Base-by-base conservation (phyloP, 1,284 basidiomycete species). In the Pyrrhoderma lamaoense region DNA sequence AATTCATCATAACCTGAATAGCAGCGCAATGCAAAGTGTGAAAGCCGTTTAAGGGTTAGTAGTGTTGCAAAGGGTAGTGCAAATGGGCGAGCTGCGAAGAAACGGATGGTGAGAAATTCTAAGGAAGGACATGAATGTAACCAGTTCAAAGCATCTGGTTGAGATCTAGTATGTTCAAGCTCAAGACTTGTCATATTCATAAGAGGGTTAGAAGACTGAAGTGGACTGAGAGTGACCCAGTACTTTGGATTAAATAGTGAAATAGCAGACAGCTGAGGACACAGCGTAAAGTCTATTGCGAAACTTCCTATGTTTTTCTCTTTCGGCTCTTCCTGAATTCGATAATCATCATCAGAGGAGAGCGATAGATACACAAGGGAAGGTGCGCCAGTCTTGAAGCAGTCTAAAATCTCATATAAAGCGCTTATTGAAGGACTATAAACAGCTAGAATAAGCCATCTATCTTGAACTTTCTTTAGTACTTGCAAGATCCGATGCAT, bases 111-210 rank as follows among this genome's bases (percentile, higher is more conserved):
- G 31, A 46, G 14, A 7, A n/a, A 25, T 16, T 38, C 50, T 22
- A 51, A 44, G 36, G 38, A 25, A 14, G 43, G 36, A 23, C 43
- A 38, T n/a, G 25, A 39, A 22, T 45, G 43, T 11, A 51, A 36
- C 50, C 50, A 51, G 11, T 27, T 25, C 16, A 45, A 46, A 14
- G 50, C 50, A 42, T 51, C 50, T 11, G 35, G 13, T 31, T 51
- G 50, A 3, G 43, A 51, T 14, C 22, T 11, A 22, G 34, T 45
- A 23, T 21, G 9, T n/a, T 27, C 22, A 19, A 51, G 9, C 13
- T 27, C 36, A n/a, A 51, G 50, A n/a, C 35, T 37, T 11, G 11
- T 45, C 22, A 50, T 14, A 35, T 36, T 21, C 42, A 5, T 16
- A 22, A 50, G 16, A 5, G 25, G 27, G 23, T 22, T 23, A 5